phyloP scores from a whole-genome alignment of 495 filamentous ascomycete species.

The Podospora fimiseda region DNA sequence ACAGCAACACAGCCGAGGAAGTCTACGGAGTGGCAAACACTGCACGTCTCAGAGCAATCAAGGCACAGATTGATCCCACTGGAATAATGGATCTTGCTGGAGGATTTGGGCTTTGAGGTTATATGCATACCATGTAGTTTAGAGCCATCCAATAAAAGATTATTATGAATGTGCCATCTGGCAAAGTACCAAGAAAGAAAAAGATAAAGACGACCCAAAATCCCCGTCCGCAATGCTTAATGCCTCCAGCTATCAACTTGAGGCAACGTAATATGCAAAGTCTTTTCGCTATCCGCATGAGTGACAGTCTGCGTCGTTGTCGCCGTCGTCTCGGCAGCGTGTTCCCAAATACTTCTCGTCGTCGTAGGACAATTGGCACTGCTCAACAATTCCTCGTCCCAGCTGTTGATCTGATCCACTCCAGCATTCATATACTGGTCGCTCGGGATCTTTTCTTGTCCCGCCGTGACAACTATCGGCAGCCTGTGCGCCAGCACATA shows the following conservation, averaged over 20 bases:
- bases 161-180: not conserved
- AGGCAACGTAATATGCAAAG: too few species aligned
- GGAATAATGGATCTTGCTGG: slow-evolving; percentile 24
- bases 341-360: too few species aligned
- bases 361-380: too few species aligned
- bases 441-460: not conserved
- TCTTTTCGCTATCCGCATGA: too few species aligned
- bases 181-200: not conserved
- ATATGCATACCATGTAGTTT: not conserved
- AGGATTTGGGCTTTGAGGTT: slow-evolving; percentile 16
- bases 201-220: too few species aligned
- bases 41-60: slow-evolving; percentile 13
- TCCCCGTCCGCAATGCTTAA: too few species aligned
- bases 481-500: not conserved
- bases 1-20: slow-evolving; percentile 5
- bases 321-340: too few species aligned
- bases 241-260: slow-evolving; percentile 10
- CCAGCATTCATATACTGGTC: too few species aligned
- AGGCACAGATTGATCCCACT: slow-evolving; percentile 12
- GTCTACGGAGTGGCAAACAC: slow-evolving; percentile 20
- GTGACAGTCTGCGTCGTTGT: too few species aligned
- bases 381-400: too few species aligned
- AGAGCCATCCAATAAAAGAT: not conserved
- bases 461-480: not conserved
- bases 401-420: too few species aligned